Conservation (phyloP, 768 basidiomycete species). For the Pulveroboletus ravenelii region DNA sequence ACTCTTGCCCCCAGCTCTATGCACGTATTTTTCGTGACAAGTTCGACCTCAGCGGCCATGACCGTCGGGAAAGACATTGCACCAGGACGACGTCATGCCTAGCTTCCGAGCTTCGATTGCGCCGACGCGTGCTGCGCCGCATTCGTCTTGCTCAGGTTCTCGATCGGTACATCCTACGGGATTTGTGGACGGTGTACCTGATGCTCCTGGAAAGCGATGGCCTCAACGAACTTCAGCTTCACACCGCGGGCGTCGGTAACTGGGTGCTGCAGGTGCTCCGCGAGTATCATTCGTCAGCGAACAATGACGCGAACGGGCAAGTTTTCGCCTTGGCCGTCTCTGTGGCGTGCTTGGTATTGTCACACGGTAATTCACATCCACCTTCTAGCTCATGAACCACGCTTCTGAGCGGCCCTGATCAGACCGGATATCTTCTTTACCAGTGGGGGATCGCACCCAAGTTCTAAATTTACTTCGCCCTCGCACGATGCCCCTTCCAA, state of each 20-base stretch:
- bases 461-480: slow-evolving; percentile 41
- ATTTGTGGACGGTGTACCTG: slow-evolving; percentile 54
- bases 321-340: slow-evolving; percentile 27
- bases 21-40: slow-evolving; percentile 47
- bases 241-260: slow-evolving; percentile 35
- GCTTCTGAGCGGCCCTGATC: slow-evolving; percentile 25
- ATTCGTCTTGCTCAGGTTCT: slow-evolving; percentile 34
- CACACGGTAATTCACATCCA: slow-evolving; percentile 32
- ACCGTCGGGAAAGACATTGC: slow-evolving; percentile 26
- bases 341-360: slow-evolving; percentile 33
- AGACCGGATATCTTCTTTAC: slow-evolving; percentile 38
- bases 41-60: slow-evolving; percentile 40
- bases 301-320: slow-evolving; percentile 8
- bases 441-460: slow-evolving; percentile 36
- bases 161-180: slow-evolving; percentile 31
- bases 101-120: slow-evolving; percentile 44
- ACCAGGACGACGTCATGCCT: slow-evolving; percentile 37
- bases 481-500: slow-evolving; percentile 28
- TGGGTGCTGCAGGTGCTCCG: slow-evolving; percentile 24
- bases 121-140: slow-evolving; percentile 46
- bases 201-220: slow-evolving; percentile 58
- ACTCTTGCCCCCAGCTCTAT: slow-evolving; percentile 49
- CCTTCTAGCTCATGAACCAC: slow-evolving; percentile 20
- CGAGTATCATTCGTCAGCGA: slow-evolving; percentile 9
- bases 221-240: slow-evolving; percentile 44